Base-by-base conservation (phyloP, 306 rosid genomes). In the Fagus sylvatica region DNA sequence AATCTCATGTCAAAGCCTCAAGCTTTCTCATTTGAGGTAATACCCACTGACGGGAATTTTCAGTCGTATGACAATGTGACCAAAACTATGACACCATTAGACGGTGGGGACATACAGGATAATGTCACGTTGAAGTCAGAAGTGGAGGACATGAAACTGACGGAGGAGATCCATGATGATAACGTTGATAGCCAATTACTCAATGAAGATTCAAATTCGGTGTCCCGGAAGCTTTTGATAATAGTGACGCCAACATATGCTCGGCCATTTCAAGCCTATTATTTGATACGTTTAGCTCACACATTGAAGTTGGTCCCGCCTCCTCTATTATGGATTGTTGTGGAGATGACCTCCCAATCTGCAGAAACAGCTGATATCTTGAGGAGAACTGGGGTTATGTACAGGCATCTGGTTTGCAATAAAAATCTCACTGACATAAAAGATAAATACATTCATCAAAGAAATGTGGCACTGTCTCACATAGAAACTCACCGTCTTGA, bases 291-390 rank as follows among this genome's bases (percentile, higher is more conserved):
- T 64, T 84, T 95, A 91, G 89, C 89, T 0, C 89, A 91, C 55
- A 85, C 90, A 7, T 68, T 92, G 42, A 91, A 88, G 72, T 79
- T 81, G 79, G 89, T 86, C 69, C 79, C 78, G 0, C 87, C 97
- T 69, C 93, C 98, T 64, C 80, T 92, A 69, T 74, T 92, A 83
- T 95, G 98, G 98, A 91, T 95, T 11, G 93, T 95, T 82, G 97
- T 91, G 78, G 98, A 95, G 80, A 83, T 85, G 90, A 71, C 80
- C 74, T 89, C 97, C 75, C 98, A 95, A 82, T 90, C 95, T 28
- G 89, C 85, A 59, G 93, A 95, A 87, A 92, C 93, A 10, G 90
- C 90, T 54, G 90, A 85, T 60, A 72, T 91, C 61, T 82, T 92
- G 90, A 88, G 92, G 80, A 88, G 81, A 79, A 87, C 90, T 62